Evolutionary conservation across 2,329 filamentous ascomycete species (phyloP), one percentile per base, ranked within the genome.

Genomic region (Fusarium sp.): DNA sequence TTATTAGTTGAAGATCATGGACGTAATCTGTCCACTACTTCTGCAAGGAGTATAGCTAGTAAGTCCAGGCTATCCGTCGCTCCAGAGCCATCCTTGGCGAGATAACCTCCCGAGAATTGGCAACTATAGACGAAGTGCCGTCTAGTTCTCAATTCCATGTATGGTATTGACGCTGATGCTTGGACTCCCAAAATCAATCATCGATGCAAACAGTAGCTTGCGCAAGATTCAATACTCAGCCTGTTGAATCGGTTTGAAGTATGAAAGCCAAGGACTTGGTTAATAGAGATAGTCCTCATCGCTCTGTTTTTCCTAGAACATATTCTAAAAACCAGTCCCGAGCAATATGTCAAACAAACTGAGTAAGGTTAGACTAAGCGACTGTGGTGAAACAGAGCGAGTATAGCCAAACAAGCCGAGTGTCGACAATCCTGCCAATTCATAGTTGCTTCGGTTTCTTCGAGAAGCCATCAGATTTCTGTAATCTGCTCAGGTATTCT

Each of bases 91-190:
- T 38, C 22, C 17, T 14, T 58, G 31, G n/a, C 17, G 15, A 36
- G n/a, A 20, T 22, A 9, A 42, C 18, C n/a, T 17, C 28, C 5
- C 22, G 20, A 63, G 18, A 31, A 24, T 18, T 15, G 43, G 62
- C 60, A 65, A 59, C 45, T 42, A 40, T 59, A 65, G 31, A 65
- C 60, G 62, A 52, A 40, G 9, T 44, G 44, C 28, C 7, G 46
- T 24, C 28, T 40, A 40, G 40, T 6, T 58, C 24, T 31, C n/a
- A 17, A 54, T 40, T 22, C 17, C 15, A 18, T 22, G 55, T 22
- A 14, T 8, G 26, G 20, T 18, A 26, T 44, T 44, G 15, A 20
- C 17, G 22, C 38, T n/a, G 22, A 34, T 58, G 5, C n/a, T 22
- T 34, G 13, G 33, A 28, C 13, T 28, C 46, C 7, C 15, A 7